Evolutionary conservation across 345 rosid species (phyloP).

Genomic region (Eucalyptus leucophloia): DNA sequence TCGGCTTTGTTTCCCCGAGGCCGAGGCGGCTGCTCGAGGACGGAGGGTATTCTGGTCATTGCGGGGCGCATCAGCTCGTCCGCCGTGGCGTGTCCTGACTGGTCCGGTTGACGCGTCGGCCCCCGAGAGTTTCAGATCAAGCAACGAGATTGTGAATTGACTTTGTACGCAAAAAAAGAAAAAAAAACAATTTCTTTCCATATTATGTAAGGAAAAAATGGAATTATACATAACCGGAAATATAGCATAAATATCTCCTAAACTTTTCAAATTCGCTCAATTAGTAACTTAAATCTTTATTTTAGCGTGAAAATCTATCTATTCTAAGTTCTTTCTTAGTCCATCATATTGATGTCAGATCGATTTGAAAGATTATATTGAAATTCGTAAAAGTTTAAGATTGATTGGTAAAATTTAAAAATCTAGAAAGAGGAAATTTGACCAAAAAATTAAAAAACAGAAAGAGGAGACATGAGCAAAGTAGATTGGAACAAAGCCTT

Average conservation of each 20-base stretch:
- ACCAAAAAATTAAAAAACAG: too few species aligned
- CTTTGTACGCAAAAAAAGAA: not conserved
- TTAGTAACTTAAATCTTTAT: not conserved
- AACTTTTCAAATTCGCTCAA: not conserved
- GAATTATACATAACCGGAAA: not conserved
- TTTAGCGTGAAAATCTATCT: accelerated
- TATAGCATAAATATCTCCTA: accelerated
- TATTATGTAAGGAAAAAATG: too few species aligned
- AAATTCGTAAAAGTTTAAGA: accelerated
- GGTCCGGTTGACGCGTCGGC: not conserved
- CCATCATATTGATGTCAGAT: accelerated
- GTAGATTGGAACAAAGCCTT: not conserved
- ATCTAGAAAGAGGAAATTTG: not conserved
- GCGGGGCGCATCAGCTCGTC: not conserved
- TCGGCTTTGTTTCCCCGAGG: too few species aligned
- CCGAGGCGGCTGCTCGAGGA: not conserved
- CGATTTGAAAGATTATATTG: accelerated
- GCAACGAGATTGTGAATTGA: not conserved
- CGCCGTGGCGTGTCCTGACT: not conserved
- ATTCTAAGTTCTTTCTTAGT: accelerated
- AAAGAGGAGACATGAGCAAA: too few species aligned
- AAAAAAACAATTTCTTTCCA: not conserved
- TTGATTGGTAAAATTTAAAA: accelerated
- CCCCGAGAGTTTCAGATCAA: not conserved
- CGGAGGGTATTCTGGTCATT: not conserved